Percentiles rank a stretch among this genome's conserved stretches.
phyloP scores from a whole-genome alignment of 495 filamentous ascomycete species.

The Lasiosphaeria miniovina region DNA sequence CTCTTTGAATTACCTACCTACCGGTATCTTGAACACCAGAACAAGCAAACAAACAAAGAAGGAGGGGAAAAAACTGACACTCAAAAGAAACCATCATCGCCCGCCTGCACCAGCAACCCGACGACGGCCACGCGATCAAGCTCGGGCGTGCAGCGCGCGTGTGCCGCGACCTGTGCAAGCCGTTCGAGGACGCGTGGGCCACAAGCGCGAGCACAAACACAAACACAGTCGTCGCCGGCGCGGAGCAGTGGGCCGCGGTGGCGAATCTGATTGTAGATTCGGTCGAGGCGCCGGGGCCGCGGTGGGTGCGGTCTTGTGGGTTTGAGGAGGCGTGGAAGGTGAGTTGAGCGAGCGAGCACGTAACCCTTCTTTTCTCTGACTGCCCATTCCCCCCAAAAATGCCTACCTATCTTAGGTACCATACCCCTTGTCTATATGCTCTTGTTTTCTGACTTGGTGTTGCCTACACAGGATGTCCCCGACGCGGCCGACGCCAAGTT shows the following conservation, averaged over 20 bases:
- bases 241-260: constrained; percentile 67
- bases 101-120: constrained; percentile 51
- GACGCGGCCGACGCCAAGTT: no score
- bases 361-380: no score
- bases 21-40: no score
- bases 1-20: not conserved
- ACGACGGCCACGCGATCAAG: constrained; percentile 81
- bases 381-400: no score
- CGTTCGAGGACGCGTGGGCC: constrained; percentile 32
- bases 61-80: not conserved
- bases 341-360: constrained; percentile 4
- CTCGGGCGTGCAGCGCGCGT: constrained; percentile 62
- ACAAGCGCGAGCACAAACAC: constrained; percentile 51
- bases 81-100: constrained; percentile 41
- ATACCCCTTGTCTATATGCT: no score
- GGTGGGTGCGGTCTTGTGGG: constrained; percentile 56
- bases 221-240: constrained; percentile 32
- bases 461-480: no score
- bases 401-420: no score
- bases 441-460: no score
- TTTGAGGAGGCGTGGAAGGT: constrained; percentile 58
- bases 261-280: constrained; percentile 62
- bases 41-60: not conserved
- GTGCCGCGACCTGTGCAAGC: constrained; percentile 20
- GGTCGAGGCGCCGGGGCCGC: constrained; percentile 41